Evolutionary conservation across 768 basidiomycete genomes (phyloP).

Genomic region (Lyophyllum atratum): DNA sequence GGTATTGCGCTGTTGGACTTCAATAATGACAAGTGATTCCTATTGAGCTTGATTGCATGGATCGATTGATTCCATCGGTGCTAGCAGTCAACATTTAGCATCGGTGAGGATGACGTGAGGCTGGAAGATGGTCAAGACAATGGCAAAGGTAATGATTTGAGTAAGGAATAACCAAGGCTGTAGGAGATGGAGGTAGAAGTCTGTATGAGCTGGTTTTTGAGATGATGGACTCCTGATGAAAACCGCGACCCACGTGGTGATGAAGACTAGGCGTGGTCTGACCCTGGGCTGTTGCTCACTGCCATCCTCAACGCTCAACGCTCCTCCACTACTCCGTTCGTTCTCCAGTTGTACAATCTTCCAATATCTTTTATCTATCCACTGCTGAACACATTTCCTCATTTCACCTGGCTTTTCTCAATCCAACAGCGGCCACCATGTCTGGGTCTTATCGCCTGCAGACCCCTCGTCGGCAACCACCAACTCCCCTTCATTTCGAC

Average conservation of each 20-base stretch:
- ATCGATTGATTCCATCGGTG: not conserved
- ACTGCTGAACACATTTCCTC: not conserved
- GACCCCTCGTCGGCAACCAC: slow-evolving; percentile 62
- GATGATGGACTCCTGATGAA: slow-evolving; percentile 3
- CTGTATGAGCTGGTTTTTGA: not conserved
- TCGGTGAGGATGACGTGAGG: not conserved
- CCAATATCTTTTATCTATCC: slow-evolving; percentile 16
- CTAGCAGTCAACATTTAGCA: not conserved
- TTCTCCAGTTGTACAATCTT: slow-evolving; percentile 12
- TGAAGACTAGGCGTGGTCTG: slow-evolving; percentile 9
- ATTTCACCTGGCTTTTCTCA: not conserved
- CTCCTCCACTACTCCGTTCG: slow-evolving; percentile 3
- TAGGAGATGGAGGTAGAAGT: not conserved
- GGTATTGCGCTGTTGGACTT: too few relatives aligned
- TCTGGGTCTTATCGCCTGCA: slow-evolving; percentile 65
- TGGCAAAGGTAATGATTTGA: too few relatives aligned
- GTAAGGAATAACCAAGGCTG: not conserved
- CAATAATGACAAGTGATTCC: not conserved
- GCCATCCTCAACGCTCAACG: slow-evolving; percentile 14
- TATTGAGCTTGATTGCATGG: not conserved
- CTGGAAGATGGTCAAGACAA: not conserved
- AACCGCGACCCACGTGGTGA: slow-evolving; percentile 15
- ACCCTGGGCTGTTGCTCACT: slow-evolving; percentile 5
- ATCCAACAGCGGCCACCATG: slow-evolving; percentile 38
- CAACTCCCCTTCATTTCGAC: slow-evolving; percentile 60